Evolutionary conservation across 2,329 filamentous ascomycete species (phyloP).

Genomic region (Coleophoma eucalyptorum): DNA sequence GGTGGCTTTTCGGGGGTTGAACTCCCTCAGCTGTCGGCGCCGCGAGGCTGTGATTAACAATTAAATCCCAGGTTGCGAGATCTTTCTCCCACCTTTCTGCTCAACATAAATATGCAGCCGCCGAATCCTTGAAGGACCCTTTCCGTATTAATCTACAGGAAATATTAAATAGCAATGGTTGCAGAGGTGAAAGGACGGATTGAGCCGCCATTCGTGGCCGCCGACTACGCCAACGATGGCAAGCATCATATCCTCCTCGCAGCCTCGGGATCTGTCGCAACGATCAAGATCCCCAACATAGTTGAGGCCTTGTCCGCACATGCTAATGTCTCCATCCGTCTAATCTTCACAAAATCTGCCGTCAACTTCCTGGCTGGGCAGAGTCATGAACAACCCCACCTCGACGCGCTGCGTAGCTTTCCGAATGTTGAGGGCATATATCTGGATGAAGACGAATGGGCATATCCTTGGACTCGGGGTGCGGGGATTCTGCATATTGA

Average conservation of each 20-base stretch:
- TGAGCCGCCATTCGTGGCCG: slow-evolving; percentile 15
- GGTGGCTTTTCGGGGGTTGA: no score
- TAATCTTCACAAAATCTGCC: slow-evolving; percentile 75
- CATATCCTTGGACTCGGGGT: slow-evolving; percentile 70
- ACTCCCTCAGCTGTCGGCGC: no score
- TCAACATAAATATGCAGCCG: background rate
- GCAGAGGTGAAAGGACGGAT: no score
- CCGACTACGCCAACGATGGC: slow-evolving; percentile 37
- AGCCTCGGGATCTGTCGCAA: slow-evolving; percentile 74
- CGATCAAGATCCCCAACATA: slow-evolving; percentile 76
- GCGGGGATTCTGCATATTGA: slow-evolving; percentile 88
- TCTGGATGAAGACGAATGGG: slow-evolving; percentile 83
- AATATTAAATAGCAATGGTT: no score
- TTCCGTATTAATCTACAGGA: no score
- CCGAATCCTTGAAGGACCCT: background rate
- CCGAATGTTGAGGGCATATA: slow-evolving; percentile 80
- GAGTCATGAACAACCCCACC: slow-evolving; percentile 68
- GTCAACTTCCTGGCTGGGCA: slow-evolving; percentile 74
- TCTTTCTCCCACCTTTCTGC: background rate
- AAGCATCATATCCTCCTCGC: slow-evolving; percentile 62
- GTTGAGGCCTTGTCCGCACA: slow-evolving; percentile 51
- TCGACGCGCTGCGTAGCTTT: slow-evolving; percentile 53
- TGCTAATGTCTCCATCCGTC: slow-evolving; percentile 67
- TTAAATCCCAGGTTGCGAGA: slow-evolving; percentile 3
- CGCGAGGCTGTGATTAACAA: background rate